Evolutionary conservation across 495 filamentous ascomycete species (phyloP).

Genomic region (Tuber umbilicatum): DNA sequence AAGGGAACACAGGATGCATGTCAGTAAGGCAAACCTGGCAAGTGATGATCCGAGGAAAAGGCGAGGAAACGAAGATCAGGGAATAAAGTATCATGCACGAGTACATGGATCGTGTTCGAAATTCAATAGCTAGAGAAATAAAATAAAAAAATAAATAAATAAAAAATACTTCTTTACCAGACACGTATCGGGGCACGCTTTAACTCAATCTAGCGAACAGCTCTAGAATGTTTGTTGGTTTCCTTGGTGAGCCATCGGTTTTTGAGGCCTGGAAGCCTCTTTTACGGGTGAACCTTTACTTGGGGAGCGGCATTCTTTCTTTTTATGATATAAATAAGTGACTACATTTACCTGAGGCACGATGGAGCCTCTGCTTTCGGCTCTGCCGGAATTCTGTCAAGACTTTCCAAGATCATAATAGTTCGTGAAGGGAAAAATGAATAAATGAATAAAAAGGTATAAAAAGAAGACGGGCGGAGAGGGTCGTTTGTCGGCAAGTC

Average conservation of each 20-base stretch:
- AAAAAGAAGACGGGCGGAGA: slow-evolving; percentile 29
- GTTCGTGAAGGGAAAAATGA: neutral
- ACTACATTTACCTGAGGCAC: neutral
- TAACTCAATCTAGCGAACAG: neutral
- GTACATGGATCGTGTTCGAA: slow-evolving; percentile 27
- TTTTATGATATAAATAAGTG: neutral
- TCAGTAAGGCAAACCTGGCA: slow-evolving; percentile 25
- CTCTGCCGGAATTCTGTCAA: neutral
- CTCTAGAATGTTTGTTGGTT: neutral
- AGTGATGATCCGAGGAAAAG: slow-evolving; percentile 34
- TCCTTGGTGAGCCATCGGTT: neutral
- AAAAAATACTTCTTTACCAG: neutral
- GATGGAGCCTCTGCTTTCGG: neutral
- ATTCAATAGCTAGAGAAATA: neutral
- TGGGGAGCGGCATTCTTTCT: neutral
- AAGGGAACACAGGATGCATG: slow-evolving; percentile 4
- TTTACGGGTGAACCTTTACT: neutral
- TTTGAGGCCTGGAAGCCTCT: neutral
- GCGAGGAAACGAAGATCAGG: slow-evolving; percentile 25
- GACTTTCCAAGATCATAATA: neutral
- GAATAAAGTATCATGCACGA: slow-evolving; percentile 19
- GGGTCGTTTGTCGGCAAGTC: slow-evolving; percentile 30
- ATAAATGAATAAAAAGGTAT: slow-evolving; percentile 3
- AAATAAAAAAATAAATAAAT: neutral
- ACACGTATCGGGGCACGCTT: neutral